Conservation (phyloP, 805 yeast species). For the Lachancea sp. region DNA sequence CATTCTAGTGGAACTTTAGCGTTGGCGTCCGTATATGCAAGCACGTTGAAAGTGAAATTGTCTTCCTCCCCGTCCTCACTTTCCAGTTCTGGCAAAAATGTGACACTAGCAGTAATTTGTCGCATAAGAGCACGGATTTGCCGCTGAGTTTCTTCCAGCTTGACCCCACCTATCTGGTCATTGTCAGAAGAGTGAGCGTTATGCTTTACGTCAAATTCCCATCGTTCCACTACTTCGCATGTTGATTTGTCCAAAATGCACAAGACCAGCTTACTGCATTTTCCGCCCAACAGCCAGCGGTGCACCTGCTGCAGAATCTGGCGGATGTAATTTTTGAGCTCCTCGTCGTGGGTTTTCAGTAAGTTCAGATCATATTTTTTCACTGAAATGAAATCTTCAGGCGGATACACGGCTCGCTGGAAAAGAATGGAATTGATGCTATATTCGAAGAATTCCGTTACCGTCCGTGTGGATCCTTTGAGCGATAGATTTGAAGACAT, state of each 20-base stretch:
- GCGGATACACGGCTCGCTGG: conserved; percentile 85
- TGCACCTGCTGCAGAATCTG: conserved; percentile 63
- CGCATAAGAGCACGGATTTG: conserved; percentile 84
- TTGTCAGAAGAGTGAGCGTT: conserved; percentile 12
- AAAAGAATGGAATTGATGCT: conserved; percentile 75
- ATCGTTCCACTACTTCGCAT: conserved; percentile 67
- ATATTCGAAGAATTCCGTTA: conserved; percentile 79
- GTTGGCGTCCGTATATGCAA: conserved; percentile 71
- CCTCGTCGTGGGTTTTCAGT: conserved; percentile 67
- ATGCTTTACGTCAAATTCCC: conserved; percentile 71
- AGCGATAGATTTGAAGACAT: conserved; percentile 35
- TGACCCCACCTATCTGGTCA: conserved; percentile 7
- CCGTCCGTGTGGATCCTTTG: conserved; percentile 71
- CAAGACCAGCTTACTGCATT: conserved; percentile 60
- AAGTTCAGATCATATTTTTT: conserved; percentile 74
- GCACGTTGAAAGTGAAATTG: conserved; percentile 70
- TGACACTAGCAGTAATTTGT: conserved; percentile 81
- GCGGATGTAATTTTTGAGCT: conserved; percentile 61
- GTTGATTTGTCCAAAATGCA: conserved; percentile 65
- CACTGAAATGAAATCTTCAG: conserved; percentile 74
- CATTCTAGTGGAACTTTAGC: conserved; percentile 72
- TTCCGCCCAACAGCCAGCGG: conserved; percentile 66
- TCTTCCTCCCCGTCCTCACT: conserved; percentile 43
- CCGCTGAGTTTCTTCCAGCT: conserved; percentile 44
- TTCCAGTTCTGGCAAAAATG: conserved; percentile 73